Conservation (phyloP, 441 rosid species). For the Euphorbia schlechtendalii region DNA sequence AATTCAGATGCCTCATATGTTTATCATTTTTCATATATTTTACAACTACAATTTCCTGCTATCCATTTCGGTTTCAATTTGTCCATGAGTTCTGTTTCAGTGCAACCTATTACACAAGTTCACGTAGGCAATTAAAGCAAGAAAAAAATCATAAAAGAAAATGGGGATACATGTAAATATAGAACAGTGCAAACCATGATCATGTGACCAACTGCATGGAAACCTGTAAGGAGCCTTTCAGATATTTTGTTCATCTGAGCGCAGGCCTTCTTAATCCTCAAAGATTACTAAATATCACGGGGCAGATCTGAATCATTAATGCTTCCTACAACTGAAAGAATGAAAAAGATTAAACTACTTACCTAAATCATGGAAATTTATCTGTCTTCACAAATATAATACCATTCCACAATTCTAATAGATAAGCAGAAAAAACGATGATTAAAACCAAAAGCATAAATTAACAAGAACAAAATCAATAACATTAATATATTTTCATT, state of each 20-base stretch:
- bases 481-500: no score
- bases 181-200: slow-evolving; percentile 45
- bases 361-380: background rate
- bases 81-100: no score
- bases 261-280: slow-evolving; percentile 30
- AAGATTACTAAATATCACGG: slow-evolving; percentile 30
- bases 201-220: slow-evolving; percentile 55
- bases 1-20: no score
- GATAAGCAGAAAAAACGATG: slow-evolving; percentile 47
- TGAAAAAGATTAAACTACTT: background rate
- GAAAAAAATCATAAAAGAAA: background rate
- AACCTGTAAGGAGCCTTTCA: slow-evolving; percentile 38
- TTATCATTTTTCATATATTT: no score
- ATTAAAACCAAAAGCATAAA: slow-evolving; percentile 14
- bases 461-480: no score
- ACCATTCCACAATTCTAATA: no score
- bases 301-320: slow-evolving; percentile 43
- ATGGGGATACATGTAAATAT: background rate
- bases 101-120: no score
- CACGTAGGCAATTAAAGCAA: background rate
- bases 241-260: slow-evolving; percentile 32
- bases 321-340: slow-evolving; percentile 56
- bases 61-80: no score
- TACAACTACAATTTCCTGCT: no score
- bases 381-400: background rate